Conservation (phyloP, 345 rosid genomes). For the Camelina neglecta region DNA sequence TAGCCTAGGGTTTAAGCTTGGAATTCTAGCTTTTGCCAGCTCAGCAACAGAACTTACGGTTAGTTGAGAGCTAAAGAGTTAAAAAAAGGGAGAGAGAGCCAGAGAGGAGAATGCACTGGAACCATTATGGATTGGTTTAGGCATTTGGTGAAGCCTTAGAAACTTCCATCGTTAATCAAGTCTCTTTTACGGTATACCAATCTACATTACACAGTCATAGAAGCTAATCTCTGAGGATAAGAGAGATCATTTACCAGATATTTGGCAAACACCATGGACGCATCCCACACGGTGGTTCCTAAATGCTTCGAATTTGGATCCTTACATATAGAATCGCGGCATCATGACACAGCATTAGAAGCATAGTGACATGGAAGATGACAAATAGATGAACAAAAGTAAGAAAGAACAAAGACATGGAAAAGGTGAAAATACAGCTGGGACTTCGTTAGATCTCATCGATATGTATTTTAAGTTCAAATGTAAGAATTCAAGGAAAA, state of each 20-base stretch:
- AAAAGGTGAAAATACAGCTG: background rate
- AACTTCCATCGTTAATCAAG: background rate
- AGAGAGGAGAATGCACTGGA: background rate
- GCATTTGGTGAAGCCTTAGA: background rate
- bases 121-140: background rate
- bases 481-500: constrained; percentile 10
- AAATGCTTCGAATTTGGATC: constrained; percentile 96
- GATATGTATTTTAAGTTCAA: background rate
- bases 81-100: background rate
- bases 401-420: background rate
- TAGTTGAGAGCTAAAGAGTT: background rate
- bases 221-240: background rate
- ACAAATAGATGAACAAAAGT: constrained; percentile 7
- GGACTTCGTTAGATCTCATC: background rate
- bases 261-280: constrained; percentile 88
- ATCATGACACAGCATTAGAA: constrained; percentile 26
- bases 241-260: constrained; percentile 64
- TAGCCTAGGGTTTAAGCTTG: background rate
- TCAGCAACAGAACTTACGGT: background rate
- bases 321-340: constrained; percentile 47
- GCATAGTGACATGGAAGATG: background rate
- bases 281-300: constrained; percentile 99
- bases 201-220: constrained; percentile 16
- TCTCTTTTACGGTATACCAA: background rate
- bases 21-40: background rate